Percentiles rank a stretch among this genome's conserved stretches.
These are phyloP conservation scores for Fraxinus floribunda DNA, from an alignment of 305 asterid species.

Conservation along the genomic window DNA sequence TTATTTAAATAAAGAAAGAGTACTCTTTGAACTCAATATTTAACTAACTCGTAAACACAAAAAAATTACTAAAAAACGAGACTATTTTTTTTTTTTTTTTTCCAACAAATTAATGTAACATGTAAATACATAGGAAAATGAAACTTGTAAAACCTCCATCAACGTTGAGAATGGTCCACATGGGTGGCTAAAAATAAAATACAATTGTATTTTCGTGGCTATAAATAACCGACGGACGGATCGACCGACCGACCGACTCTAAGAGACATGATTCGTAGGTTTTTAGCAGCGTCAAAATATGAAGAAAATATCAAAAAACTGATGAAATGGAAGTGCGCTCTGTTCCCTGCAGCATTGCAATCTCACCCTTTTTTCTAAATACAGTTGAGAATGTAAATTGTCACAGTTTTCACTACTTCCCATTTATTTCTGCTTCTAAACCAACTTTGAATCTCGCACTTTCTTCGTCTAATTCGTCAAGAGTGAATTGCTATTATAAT, in stretches of 20 bases:
- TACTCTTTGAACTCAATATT: no score
- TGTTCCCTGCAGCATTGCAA: neutral
- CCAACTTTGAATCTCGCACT: slow-evolving; percentile 19
- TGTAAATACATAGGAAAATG: neutral
- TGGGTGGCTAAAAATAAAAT: neutral
- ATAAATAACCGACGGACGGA: no score
- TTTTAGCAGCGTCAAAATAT: neutral
- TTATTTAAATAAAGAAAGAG: no score
- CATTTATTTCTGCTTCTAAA: slow-evolving; percentile 22
- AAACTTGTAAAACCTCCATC: neutral
- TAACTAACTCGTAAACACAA: neutral
- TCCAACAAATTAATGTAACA: no score
- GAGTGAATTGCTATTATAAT: slow-evolving; percentile 34
- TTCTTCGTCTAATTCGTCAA: slow-evolving; percentile 26
- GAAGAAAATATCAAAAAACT: neutral
- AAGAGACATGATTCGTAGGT: neutral
- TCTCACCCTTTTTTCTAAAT: slow-evolving; percentile 21
- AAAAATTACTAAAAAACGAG: neutral
- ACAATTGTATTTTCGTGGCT: neutral
- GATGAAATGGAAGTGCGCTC: neutral
- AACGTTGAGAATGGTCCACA: neutral
- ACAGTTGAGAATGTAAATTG: slow-evolving; percentile 9
- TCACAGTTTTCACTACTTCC: slow-evolving; percentile 18
- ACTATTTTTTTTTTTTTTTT: no score
- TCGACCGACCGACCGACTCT: neutral